Evolutionary conservation across 2,329 filamentous ascomycete genomes (phyloP).

Genomic region (Emmonsia crescens): DNA sequence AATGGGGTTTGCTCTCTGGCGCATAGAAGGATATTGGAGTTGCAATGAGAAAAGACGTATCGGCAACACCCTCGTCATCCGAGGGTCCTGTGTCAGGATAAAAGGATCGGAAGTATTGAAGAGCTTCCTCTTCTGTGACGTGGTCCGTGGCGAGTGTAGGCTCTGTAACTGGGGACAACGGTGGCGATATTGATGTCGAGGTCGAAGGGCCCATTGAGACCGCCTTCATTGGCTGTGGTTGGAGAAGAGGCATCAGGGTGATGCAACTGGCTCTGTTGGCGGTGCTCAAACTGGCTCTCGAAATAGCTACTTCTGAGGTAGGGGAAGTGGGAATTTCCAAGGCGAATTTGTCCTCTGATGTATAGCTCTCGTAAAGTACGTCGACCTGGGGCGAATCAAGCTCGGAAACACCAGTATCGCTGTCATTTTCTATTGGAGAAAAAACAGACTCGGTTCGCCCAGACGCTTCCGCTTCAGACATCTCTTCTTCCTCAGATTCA

Average conservation of each 20-base stretch:
- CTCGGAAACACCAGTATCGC: slow-evolving; percentile 5
- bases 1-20: slow-evolving; percentile 11
- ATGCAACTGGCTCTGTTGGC: not conserved
- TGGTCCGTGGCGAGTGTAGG: not conserved
- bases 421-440: slow-evolving; percentile 10
- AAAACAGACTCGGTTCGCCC: slow-evolving; percentile 9
- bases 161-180: not conserved
- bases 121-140: not conserved
- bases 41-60: slow-evolving; percentile 12
- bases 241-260: not conserved
- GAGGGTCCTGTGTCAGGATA: slow-evolving; percentile 11
- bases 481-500: slow-evolving; percentile 15
- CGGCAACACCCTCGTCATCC: slow-evolving; percentile 9
- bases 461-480: slow-evolving; percentile 11
- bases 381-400: not conserved
- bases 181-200: not conserved
- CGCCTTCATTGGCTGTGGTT: not conserved
- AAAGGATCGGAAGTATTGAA: slow-evolving; percentile 7
- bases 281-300: not conserved
- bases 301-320: not conserved
- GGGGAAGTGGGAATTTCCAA: not conserved
- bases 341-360: not conserved
- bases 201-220: not conserved
- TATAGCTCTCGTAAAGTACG: not conserved
- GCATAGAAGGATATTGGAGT: slow-evolving; percentile 12